Conservation (phyloP, 352 stramenopile species). For the Pythium monospermum region DNA sequence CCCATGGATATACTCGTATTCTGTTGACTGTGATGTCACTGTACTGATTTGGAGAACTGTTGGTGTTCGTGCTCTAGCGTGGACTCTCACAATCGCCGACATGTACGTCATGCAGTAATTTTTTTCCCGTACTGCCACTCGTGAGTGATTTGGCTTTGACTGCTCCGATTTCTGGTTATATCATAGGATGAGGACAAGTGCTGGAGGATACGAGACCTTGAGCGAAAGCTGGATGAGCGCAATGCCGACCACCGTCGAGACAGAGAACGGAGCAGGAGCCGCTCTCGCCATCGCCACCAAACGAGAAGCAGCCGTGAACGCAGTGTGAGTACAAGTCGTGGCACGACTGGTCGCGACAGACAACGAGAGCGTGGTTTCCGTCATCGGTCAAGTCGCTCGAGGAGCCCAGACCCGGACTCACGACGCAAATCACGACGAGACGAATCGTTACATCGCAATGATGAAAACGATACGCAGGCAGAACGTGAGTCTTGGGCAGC, state of each 20-base stretch:
- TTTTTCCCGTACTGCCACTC: background rate
- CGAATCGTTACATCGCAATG: background rate
- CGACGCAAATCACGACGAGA: background rate
- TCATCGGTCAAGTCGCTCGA: background rate
- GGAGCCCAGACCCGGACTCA: background rate
- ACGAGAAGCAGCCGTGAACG: background rate
- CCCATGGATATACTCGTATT: too few relatives aligned
- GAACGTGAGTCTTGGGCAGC: slow-evolving; percentile 50
- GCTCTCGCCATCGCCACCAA: slow-evolving; percentile 12
- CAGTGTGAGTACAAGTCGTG: slow-evolving; percentile 7
- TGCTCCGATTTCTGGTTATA: background rate
- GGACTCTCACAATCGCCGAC: slow-evolving; percentile 53
- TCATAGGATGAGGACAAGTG: slow-evolving; percentile 49
- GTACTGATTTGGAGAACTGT: too few relatives aligned
- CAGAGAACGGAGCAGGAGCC: slow-evolving; percentile 13
- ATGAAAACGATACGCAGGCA: slow-evolving; percentile 7
- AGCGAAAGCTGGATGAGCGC: slow-evolving; percentile 21
- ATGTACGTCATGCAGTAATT: slow-evolving; percentile 23
- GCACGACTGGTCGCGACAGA: background rate
- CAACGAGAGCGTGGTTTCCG: background rate
- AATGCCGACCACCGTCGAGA: slow-evolving; percentile 8
- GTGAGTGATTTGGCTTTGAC: background rate
- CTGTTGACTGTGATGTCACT: too few relatives aligned
- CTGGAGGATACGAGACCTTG: slow-evolving; percentile 45
- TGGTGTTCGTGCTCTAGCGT: slow-evolving; percentile 38